Evolutionary conservation across 2,329 filamentous ascomycete genomes (phyloP).

Genomic region (Purpureocillium lavendulum): DNA sequence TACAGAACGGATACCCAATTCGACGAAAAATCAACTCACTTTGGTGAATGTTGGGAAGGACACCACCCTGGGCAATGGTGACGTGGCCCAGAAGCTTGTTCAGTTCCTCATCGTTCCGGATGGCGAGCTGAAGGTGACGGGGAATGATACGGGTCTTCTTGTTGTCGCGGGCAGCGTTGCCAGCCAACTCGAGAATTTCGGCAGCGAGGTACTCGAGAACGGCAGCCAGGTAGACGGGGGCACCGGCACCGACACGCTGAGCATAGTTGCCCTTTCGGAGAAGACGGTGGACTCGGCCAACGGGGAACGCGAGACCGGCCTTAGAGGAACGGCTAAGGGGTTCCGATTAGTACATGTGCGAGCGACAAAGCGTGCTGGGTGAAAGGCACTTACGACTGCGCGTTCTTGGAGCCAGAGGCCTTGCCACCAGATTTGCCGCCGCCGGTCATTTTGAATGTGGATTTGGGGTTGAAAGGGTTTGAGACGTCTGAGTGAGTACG

Average conservation of each 20-base stretch:
- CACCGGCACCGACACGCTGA: constrained; percentile 97
- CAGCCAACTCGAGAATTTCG: constrained; percentile 97
- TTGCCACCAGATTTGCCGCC: constrained; percentile 99
- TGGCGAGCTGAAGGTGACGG: constrained; percentile 96
- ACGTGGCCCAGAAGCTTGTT: constrained; percentile 97
- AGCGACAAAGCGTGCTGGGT: not conserved
- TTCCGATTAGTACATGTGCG: not conserved
- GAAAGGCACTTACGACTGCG: constrained; percentile 99
- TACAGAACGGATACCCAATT: not conserved
- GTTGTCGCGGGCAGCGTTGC: constrained; percentile 98
- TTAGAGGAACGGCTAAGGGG: constrained; percentile 86
- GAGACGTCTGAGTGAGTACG: too few species aligned
- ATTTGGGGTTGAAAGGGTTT: constrained; percentile 8
- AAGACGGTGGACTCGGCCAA: constrained; percentile 98
- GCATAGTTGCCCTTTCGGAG: constrained; percentile 99
- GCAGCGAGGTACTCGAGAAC: constrained; percentile 98
- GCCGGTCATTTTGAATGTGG: constrained; percentile 89
- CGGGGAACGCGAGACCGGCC: constrained; percentile 97
- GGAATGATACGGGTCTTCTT: constrained; percentile 99
- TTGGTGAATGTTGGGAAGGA: constrained; percentile 94
- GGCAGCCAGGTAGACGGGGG: constrained; percentile 92
- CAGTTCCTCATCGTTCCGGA: constrained; percentile 98
- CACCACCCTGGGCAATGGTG: constrained; percentile 95
- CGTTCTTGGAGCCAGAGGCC: constrained; percentile 97
- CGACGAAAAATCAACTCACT: too few species aligned